Evolutionary conservation across 2,329 filamentous ascomycete species (phyloP), one percentile per base, ranked within the genome.

Genomic region (Fusarium circinatum): DNA sequence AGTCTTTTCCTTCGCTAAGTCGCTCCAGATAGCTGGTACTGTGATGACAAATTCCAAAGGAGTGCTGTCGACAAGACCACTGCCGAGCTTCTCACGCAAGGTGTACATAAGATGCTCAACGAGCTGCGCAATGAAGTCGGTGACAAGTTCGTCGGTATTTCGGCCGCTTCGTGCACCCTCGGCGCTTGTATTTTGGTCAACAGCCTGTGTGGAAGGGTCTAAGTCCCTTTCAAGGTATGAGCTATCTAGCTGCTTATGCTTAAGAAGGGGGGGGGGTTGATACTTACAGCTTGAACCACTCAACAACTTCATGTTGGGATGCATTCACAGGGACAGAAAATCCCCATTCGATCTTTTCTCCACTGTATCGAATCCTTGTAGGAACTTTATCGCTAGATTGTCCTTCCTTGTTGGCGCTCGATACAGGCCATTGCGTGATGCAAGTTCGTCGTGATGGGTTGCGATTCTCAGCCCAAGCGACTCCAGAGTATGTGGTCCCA

Each of bases 11-110:
- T 86, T 88, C 59, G 87, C 86, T 10, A 83, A 78, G 47, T 89
- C 86, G 51, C 84, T 87, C 88, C 88, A 90, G 12, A 89, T 86
- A 11, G 88, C 87, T 2, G 88, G 88, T 0, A 89, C 87, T 0
- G 88, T 88, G 49, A 89, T 77, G 49, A 89, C 83, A 57, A 88
- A 88, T 61, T 88, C 83, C 11, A 87, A 79, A 3, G 84, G 80
- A 1, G 80, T 86, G 49, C 74, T 83, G 9, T 80, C 80, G 32
- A 88, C 75, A 28, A 85, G 82, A 5, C 79, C 81, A 10, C 79
- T 76, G 6, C 85, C 85, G 6, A 88, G 79, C 56, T 85, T 84
- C 52, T 82, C 75, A 9, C 81, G 78, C 9, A 89, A 78, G 1
- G 81, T 84, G 56, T 83, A 81, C 60, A 85, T 76, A 1, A 87